These are phyloP conservation scores for Dendryphion nanum DNA, from an alignment of 2,329 filamentous ascomycete species.

Conservation along the genomic window DNA sequence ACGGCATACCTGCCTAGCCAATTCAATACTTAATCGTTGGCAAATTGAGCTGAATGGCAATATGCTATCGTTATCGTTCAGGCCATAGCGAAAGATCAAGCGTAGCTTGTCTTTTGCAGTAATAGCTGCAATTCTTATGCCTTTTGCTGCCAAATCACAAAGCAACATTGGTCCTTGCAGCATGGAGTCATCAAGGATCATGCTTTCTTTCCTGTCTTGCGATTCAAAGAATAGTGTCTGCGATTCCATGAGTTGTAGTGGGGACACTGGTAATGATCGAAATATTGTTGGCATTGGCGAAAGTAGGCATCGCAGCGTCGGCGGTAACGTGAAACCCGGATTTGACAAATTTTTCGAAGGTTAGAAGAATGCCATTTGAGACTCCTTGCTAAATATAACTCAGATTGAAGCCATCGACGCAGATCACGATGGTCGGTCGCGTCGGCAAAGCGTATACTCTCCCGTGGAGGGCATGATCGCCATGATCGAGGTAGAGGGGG, in stretches of 20 bases:
- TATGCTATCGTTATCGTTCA: no score
- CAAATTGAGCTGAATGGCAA: no score
- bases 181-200: conserved; percentile 38
- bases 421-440: conserved; percentile 42
- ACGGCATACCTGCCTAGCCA: no score
- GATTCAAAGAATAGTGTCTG: conserved; percentile 46
- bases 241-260: conserved; percentile 42
- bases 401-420: conserved; percentile 47
- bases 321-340: conserved; percentile 42
- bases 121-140: no score
- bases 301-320: conserved; percentile 44
- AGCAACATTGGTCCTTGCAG: no score
- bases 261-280: conserved; percentile 47
- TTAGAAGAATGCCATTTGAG: conserved; percentile 21
- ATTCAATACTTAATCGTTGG: no score
- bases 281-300: conserved; percentile 48
- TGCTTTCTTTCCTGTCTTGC: conserved; percentile 39
- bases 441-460: conserved; percentile 32
- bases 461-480: conserved; percentile 27
- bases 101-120: no score
- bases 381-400: conserved; percentile 40
- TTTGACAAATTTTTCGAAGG: conserved; percentile 20
- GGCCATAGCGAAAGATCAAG: no score
- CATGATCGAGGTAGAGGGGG: no score
- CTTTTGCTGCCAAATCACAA: no score